phyloP scores from a whole-genome alignment of 495 filamentous ascomycete species.

The Hypoxylon crocopeplum region DNA sequence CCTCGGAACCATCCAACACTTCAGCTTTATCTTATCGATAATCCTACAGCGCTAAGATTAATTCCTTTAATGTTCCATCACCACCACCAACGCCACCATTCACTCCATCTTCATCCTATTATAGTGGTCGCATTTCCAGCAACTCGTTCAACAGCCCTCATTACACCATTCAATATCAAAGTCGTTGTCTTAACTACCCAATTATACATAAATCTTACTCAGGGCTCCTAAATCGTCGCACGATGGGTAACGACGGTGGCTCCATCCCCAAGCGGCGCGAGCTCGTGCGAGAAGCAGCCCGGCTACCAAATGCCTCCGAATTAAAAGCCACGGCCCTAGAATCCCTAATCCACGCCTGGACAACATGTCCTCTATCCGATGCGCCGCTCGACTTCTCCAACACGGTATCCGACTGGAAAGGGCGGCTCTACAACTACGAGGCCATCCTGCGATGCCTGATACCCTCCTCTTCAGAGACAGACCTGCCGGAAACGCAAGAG shows the following conservation, averaged over 20 bases:
- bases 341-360: constrained; percentile 84
- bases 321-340: constrained; percentile 87
- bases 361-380: constrained; percentile 82
- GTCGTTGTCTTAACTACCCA: too few species aligned
- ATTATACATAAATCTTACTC: background rate
- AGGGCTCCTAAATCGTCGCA: too few species aligned
- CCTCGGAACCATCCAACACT: too few species aligned
- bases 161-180: too few species aligned
- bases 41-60: background rate
- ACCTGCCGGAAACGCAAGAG: constrained; percentile 40
- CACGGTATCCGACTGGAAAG: constrained; percentile 83
- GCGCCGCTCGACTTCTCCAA: constrained; percentile 70
- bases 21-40: constrained; percentile 43
- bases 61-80: too few species aligned
- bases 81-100: too few species aligned
- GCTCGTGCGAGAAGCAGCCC: constrained; percentile 88
- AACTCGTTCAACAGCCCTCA: too few species aligned
- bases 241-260: constrained; percentile 95
- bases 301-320: constrained; percentile 81
- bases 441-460: constrained; percentile 83
- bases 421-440: constrained; percentile 95
- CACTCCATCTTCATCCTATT: too few species aligned
- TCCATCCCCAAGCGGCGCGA: constrained; percentile 92
- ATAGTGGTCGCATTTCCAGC: too few species aligned
- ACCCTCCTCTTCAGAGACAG: constrained; percentile 61